Conservation (phyloP, 345 rosid genomes). For the Eucalyptus sp. region DNA sequence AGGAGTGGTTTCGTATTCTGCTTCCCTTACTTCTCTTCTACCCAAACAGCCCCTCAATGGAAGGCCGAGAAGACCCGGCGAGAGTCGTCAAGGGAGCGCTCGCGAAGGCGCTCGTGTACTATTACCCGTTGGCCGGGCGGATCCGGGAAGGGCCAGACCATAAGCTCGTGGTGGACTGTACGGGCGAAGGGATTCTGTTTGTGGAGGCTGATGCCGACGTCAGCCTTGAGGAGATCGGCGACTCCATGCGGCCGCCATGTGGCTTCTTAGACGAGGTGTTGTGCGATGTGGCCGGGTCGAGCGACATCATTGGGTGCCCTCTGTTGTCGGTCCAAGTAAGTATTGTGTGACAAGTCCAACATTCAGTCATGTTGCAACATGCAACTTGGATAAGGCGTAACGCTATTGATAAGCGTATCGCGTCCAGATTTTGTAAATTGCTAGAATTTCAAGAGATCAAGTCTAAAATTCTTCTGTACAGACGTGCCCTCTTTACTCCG, state of each 20-base stretch:
- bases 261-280: neutral
- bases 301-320: neutral
- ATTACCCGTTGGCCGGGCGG: neutral
- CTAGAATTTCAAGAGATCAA: neutral
- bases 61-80: neutral
- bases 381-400: too few species aligned
- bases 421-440: neutral
- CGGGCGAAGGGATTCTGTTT: neutral
- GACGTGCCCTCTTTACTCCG: neutral
- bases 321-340: neutral
- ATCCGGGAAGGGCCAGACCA: neutral
- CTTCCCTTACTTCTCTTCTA: neutral
- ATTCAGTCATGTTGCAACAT: neutral
- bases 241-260: neutral
- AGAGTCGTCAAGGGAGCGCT: neutral
- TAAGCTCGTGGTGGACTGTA: neutral
- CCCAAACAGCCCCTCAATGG: neutral
- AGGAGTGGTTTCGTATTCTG: neutral
- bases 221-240: neutral
- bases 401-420: too few species aligned
- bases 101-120: neutral
- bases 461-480: neutral
- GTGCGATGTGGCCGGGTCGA: neutral
- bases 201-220: neutral
- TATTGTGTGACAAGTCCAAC: too few species aligned